Conservation (phyloP, 352 stramenopile species). For the Globisporangium mamillatum region DNA sequence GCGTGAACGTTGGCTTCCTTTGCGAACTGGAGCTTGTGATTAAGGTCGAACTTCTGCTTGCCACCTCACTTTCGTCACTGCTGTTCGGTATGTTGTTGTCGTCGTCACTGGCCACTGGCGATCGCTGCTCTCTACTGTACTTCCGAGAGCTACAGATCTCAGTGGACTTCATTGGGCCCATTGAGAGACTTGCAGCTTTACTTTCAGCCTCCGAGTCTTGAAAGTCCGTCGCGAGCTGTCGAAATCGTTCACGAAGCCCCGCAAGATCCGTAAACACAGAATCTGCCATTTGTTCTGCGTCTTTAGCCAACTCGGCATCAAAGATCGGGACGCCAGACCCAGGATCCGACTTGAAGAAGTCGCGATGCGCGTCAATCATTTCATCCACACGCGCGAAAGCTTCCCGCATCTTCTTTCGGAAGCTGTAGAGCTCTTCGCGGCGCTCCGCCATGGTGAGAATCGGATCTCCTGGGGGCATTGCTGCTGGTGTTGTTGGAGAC, state of each 20-base stretch:
- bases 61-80: background rate
- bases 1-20: background rate
- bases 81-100: background rate
- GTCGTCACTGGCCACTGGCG: background rate
- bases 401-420: constrained; percentile 61
- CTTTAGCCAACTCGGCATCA: constrained; percentile 18
- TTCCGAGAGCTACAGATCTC: too few species aligned
- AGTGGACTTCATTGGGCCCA: background rate
- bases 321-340: constrained; percentile 34
- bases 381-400: constrained; percentile 56
- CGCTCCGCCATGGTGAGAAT: constrained; percentile 20
- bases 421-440: constrained; percentile 55
- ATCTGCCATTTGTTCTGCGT: constrained; percentile 34
- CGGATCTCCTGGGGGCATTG: background rate
- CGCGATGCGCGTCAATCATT: constrained; percentile 60
- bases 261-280: constrained; percentile 48
- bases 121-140: background rate
- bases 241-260: constrained; percentile 36
- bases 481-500: background rate
- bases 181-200: background rate
- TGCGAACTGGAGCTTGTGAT: background rate
- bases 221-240: constrained; percentile 29
- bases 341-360: constrained; percentile 55
- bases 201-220: background rate
- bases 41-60: background rate